These are phyloP conservation scores for Cutaneotrichosporon sp. DNA, from an alignment of 1,284 basidiomycete genomes.

Conservation along the genomic window DNA sequence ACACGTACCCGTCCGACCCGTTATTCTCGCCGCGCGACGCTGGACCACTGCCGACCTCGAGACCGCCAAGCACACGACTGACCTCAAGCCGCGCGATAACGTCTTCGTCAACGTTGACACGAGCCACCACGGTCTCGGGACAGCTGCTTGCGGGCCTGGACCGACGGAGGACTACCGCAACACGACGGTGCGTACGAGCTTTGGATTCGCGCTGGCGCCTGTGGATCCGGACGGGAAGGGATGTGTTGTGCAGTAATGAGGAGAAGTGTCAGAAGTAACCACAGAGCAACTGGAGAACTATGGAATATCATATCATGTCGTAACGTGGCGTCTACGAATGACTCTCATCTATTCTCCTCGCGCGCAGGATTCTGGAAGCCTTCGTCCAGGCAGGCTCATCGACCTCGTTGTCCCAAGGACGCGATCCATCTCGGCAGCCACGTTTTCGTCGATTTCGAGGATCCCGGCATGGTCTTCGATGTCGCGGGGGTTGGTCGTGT, in stretches of 20 bases:
- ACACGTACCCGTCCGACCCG: conserved; percentile 1
- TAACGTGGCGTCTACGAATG: too few species aligned
- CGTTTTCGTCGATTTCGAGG: too few species aligned
- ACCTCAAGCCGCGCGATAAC: conserved; percentile 21
- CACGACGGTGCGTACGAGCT: conserved; percentile 4
- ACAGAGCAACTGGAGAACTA: background rate
- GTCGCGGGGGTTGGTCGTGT: too few species aligned
- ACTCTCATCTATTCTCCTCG: too few species aligned
- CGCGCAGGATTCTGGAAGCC: too few species aligned
- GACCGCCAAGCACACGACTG: conserved; percentile 22
- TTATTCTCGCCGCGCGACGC: conserved; percentile 22
- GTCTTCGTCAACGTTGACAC: conserved; percentile 30
- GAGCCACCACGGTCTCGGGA: conserved; percentile 23
- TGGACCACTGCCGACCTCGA: conserved; percentile 29
- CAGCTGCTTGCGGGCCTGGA: conserved; percentile 26
- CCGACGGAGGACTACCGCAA: conserved; percentile 21
- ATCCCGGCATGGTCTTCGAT: too few species aligned
- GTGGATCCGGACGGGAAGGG: background rate
- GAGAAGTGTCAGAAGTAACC: background rate
- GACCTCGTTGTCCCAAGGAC: too few species aligned
- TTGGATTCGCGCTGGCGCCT: conserved; percentile 11
- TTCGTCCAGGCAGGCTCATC: too few species aligned
- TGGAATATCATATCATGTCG: background rate
- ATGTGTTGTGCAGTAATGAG: conserved; percentile 4
- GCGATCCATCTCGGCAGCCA: too few species aligned